Percentiles rank a stretch among this genome's conserved stretches.
Conservation (phyloP, 2,329 filamentous ascomycete species). For the Epichloe baconii region DNA sequence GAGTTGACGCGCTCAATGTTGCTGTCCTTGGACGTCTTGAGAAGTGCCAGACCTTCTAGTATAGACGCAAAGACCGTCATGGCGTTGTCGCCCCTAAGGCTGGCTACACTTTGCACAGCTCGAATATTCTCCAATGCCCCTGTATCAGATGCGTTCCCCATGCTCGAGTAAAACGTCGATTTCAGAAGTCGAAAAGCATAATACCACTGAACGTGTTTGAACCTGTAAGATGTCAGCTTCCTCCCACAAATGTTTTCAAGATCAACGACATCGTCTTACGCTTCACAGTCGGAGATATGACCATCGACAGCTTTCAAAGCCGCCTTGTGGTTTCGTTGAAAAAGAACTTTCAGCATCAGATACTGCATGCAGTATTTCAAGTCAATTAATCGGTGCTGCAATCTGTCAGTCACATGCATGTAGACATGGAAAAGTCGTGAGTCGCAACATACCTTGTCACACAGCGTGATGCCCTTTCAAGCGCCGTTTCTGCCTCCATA, state of each 20-base stretch:
- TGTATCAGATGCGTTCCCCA: conserved; percentile 45
- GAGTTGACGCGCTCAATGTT: conserved; percentile 57
- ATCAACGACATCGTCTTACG: conserved; percentile 28
- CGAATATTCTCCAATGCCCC: conserved; percentile 57
- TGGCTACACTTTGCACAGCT: conserved; percentile 46
- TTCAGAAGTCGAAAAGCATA: conserved; percentile 68
- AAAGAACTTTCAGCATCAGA: conserved; percentile 55
- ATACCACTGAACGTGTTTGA: conserved; percentile 57
- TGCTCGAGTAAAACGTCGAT: conserved; percentile 53
- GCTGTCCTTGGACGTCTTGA: conserved; percentile 51
- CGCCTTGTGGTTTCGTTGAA: conserved; percentile 57
- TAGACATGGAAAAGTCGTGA: neutral
- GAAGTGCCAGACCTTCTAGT: conserved; percentile 55
- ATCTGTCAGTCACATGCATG: conserved; percentile 2
- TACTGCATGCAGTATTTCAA: conserved; percentile 70
- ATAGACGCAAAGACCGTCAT: conserved; percentile 53
- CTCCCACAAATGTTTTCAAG: neutral
- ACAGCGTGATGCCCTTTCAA: conserved; percentile 59
- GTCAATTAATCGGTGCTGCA: conserved; percentile 34
- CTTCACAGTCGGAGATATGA: conserved; percentile 54
- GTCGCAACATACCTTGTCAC: conserved; percentile 40
- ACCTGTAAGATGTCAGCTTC: conserved; percentile 22
- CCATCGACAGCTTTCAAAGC: conserved; percentile 60
- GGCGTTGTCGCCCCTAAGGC: conserved; percentile 46
- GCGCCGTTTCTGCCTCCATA: conserved; percentile 56